These are phyloP conservation scores for Podospora pseudoanserina DNA, from an alignment of 495 filamentous ascomycete species.

Conservation along the genomic window DNA sequence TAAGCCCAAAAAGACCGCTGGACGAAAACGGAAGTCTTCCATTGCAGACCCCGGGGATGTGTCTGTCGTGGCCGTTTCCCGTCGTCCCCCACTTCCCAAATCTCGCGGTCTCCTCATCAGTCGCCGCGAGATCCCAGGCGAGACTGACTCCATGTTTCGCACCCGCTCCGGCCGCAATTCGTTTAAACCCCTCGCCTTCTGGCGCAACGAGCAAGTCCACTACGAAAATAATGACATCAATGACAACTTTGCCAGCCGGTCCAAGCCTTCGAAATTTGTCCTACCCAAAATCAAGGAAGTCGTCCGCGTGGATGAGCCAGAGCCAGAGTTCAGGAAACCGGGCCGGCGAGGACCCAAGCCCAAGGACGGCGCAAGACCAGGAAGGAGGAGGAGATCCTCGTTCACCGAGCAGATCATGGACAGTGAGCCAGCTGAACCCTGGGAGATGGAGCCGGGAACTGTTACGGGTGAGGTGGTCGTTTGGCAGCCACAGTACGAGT, in stretches of 20 bases:
- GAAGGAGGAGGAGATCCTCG: slow-evolving; percentile 16
- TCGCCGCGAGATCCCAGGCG: slow-evolving; percentile 56
- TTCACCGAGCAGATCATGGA: slow-evolving; percentile 35
- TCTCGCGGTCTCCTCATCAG: slow-evolving; percentile 65
- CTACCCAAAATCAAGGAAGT: slow-evolving; percentile 69
- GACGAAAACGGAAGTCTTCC: slow-evolving; percentile 42
- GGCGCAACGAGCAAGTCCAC: slow-evolving; percentile 77
- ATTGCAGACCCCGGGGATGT: slow-evolving; percentile 34
- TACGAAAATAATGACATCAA: slow-evolving; percentile 56
- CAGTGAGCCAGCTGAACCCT: slow-evolving; percentile 47
- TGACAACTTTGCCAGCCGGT: slow-evolving; percentile 25
- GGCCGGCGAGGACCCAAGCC: background rate
- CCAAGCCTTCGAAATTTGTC: slow-evolving; percentile 46
- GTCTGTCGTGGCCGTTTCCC: slow-evolving; percentile 37
- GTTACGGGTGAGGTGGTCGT: slow-evolving; percentile 43
- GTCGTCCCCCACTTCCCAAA: slow-evolving; percentile 51
- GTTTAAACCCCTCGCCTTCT: slow-evolving; percentile 77
- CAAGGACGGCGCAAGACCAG: slow-evolving; percentile 4
- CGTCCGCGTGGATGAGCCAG: slow-evolving; percentile 64
- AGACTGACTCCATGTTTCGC: slow-evolving; percentile 51
- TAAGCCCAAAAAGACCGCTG: slow-evolving; percentile 27
- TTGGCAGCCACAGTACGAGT: slow-evolving; percentile 48
- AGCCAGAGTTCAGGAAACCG: slow-evolving; percentile 20
- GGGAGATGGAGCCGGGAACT: slow-evolving; percentile 47
- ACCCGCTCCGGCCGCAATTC: slow-evolving; percentile 54